Evolutionary conservation across 2,329 filamentous ascomycete species (phyloP).

Genomic region (Myriangium duriaei): DNA sequence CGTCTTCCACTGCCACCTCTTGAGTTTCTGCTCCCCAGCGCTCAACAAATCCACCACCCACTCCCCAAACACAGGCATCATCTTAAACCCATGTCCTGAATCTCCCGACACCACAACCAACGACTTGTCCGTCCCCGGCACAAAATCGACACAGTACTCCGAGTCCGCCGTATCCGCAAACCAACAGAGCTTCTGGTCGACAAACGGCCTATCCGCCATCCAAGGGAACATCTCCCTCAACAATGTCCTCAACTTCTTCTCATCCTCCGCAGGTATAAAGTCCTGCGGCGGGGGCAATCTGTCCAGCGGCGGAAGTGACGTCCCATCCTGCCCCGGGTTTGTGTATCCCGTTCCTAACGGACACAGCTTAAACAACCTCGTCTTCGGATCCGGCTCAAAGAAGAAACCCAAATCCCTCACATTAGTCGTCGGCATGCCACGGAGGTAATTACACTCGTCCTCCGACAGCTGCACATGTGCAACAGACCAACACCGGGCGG

Average conservation of each 20-base stretch:
- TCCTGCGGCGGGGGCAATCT: slow-evolving; percentile 30
- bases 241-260: slow-evolving; percentile 38
- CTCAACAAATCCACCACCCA: slow-evolving; percentile 40
- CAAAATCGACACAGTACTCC: slow-evolving; percentile 48
- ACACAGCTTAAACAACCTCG: slow-evolving; percentile 47
- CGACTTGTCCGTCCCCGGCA: slow-evolving; percentile 36
- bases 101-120: slow-evolving; percentile 44
- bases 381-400: slow-evolving; percentile 50
- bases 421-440: slow-evolving; percentile 49
- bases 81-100: slow-evolving; percentile 51
- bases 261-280: slow-evolving; percentile 43
- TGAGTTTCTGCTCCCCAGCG: slow-evolving; percentile 30
- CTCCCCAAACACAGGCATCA: slow-evolving; percentile 47
- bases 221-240: slow-evolving; percentile 41
- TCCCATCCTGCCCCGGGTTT: slow-evolving; percentile 35
- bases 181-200: slow-evolving; percentile 49
- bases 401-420: slow-evolving; percentile 52
- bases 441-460: slow-evolving; percentile 40
- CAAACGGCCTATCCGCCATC: slow-evolving; percentile 43
- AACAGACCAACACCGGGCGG: slow-evolving; percentile 47
- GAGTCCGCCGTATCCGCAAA: slow-evolving; percentile 49
- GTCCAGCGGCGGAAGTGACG: slow-evolving; percentile 32
- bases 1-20: slow-evolving; percentile 43
- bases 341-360: slow-evolving; percentile 45
- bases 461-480: slow-evolving; percentile 46